These are phyloP conservation scores for Ammopiptanthus mongolicus DNA, from an alignment of 306 rosid genomes.

Conservation along the genomic window DNA sequence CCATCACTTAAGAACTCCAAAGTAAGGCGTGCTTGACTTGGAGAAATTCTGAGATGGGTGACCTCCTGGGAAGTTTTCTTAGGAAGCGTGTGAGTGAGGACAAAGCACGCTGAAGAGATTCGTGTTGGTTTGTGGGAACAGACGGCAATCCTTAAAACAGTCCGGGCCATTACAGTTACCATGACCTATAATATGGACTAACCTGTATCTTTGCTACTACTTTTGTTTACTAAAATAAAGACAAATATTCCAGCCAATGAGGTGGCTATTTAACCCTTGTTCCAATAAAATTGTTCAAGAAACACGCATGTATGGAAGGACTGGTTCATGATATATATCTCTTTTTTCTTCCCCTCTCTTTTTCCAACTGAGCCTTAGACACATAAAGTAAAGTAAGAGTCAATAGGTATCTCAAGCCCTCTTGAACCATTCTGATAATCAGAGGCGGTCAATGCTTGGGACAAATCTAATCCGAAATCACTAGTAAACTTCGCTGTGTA, in stretches of 20 bases:
- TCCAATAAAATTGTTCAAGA: neutral
- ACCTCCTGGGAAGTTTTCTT: too few relatives aligned
- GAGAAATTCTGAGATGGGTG: too few relatives aligned
- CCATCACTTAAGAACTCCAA: too few relatives aligned
- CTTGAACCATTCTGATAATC: slow-evolving; percentile 19
- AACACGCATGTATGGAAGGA: slow-evolving; percentile 1
- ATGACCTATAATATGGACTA: neutral
- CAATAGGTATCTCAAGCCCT: neutral
- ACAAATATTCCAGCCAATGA: neutral
- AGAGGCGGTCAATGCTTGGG: slow-evolving; percentile 43
- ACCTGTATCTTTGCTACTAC: neutral
- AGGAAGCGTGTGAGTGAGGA: too few relatives aligned
- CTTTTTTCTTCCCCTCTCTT: neutral
- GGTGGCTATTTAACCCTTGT: neutral
- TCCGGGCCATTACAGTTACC: too few relatives aligned
- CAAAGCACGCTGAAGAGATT: too few relatives aligned
- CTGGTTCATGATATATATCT: neutral
- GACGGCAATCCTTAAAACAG: too few relatives aligned
- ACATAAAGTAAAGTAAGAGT: slow-evolving; percentile 18
- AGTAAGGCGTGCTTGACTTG: too few relatives aligned
- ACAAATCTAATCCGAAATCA: slow-evolving; percentile 46
- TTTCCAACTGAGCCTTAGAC: neutral
- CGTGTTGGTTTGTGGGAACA: too few relatives aligned
- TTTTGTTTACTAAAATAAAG: neutral
- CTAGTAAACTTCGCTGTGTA: slow-evolving; percentile 23